A percentile compares a stretch with the other conserved stretches of the same genome.
Evolutionary conservation across 495 filamentous ascomycete species (phyloP).

Genomic region (Cercophora samala): DNA sequence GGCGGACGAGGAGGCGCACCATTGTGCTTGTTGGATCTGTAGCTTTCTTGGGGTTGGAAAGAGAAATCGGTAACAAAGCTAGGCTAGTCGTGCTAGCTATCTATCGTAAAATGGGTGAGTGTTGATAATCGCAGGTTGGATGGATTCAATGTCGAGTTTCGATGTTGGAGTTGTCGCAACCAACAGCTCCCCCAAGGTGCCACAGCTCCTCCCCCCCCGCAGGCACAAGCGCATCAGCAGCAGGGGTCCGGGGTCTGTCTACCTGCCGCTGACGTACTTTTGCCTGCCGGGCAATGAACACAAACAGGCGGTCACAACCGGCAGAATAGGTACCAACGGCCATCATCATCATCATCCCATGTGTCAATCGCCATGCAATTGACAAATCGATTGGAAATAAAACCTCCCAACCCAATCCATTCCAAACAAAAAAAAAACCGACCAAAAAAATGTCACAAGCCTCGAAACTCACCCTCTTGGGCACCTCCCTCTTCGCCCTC

Average conservation of each 20-base stretch:
- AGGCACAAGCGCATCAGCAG: not conserved
- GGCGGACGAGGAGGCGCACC: not conserved
- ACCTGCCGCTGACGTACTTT: slow-evolving; percentile 15
- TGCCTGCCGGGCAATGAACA: slow-evolving; percentile 16
- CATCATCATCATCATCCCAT: not conserved
- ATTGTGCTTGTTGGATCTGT: slow-evolving; percentile 1
- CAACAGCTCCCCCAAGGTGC: slow-evolving; percentile 7
- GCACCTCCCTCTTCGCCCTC: slow-evolving; percentile 70
- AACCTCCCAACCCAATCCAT: too few species aligned
- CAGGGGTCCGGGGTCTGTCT: not conserved
- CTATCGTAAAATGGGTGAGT: too few species aligned
- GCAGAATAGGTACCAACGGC: slow-evolving; percentile 6
- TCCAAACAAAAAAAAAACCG: not conserved
- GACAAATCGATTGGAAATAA: slow-evolving; percentile 2
- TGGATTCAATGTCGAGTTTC: not conserved
- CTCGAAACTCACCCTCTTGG: slow-evolving; percentile 78
- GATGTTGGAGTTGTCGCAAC: not conserved
- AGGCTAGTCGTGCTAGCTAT: too few species aligned
- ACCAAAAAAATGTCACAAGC: slow-evolving; percentile 73
- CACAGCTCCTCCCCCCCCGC: not conserved
- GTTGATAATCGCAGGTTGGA: too few species aligned
- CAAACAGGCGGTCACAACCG: slow-evolving; percentile 13
- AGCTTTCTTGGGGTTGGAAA: not conserved
- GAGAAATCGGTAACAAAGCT: too few species aligned
- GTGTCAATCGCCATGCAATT: not conserved